Conservation (phyloP, 1,284 basidiomycete genomes). For the Ustilago xerochloae region DNA sequence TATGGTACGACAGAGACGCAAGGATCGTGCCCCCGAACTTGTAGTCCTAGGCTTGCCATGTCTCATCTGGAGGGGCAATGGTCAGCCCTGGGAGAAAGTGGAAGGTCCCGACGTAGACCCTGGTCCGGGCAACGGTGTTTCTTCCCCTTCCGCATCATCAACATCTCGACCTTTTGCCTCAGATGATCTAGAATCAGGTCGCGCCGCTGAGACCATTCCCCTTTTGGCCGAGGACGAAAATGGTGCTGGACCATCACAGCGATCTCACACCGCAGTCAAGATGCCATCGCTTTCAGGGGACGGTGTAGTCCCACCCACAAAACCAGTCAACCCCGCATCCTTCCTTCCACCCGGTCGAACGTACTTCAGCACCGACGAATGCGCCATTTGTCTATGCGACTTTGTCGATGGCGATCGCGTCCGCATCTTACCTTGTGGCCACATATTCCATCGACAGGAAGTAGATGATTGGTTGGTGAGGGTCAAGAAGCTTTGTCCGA, state of each 20-base stretch:
- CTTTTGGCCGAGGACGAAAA: slow-evolving; percentile 43
- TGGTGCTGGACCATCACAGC: slow-evolving; percentile 47
- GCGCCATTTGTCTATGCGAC: slow-evolving; percentile 64
- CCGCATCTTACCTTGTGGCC: slow-evolving; percentile 65
- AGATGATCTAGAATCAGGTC: slow-evolving; percentile 35
- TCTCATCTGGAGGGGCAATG: slow-evolving; percentile 61
- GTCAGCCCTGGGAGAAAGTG: slow-evolving; percentile 62
- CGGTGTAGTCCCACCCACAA: background rate
- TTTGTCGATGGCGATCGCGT: slow-evolving; percentile 66
- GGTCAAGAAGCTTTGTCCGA: slow-evolving; percentile 66
- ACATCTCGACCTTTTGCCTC: background rate
- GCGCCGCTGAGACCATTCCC: slow-evolving; percentile 33
- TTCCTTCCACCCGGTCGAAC: slow-evolving; percentile 56
- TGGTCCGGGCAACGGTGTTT: slow-evolving; percentile 41
- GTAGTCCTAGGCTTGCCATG: slow-evolving; percentile 62
- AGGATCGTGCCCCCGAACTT: slow-evolving; percentile 62
- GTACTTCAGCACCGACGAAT: slow-evolving; percentile 63
- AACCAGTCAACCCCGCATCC: slow-evolving; percentile 26
- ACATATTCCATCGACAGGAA: slow-evolving; percentile 64
- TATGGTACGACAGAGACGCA: slow-evolving; percentile 53
- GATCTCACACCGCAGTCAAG: slow-evolving; percentile 18
- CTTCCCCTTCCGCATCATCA: background rate
- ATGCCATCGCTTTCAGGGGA: no score
- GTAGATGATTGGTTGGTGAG: slow-evolving; percentile 66
- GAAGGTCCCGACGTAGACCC: slow-evolving; percentile 52